phyloP scores from a whole-genome alignment of 129 eudicot genomes.

The Erigeron canadensis region DNA sequence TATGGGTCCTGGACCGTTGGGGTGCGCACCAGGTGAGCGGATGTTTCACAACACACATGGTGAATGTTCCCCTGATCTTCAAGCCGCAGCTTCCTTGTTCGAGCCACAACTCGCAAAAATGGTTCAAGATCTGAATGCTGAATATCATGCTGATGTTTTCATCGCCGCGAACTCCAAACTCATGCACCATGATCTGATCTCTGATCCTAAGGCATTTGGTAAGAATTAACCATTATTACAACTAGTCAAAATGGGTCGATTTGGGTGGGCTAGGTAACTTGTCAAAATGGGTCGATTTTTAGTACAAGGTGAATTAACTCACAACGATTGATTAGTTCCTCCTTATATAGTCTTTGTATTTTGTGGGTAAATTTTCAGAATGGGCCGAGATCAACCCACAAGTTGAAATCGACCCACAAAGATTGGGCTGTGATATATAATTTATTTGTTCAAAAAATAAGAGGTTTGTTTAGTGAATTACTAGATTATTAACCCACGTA shows the following conservation, averaged over 20 bases:
- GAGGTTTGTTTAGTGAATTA: too few species aligned
- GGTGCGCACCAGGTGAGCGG: constrained; percentile 40
- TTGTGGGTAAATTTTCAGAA: too few species aligned
- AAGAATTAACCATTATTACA: not conserved
- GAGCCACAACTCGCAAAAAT: constrained; percentile 34
- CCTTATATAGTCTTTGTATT: too few species aligned
- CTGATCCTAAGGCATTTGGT: constrained; percentile 38
- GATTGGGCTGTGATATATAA: too few species aligned
- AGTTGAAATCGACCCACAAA: too few species aligned
- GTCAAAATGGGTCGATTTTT: too few species aligned
- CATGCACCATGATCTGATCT: constrained; percentile 34
- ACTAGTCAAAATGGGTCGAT: not conserved
- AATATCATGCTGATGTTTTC: constrained; percentile 23
- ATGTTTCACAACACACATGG: constrained; percentile 20
- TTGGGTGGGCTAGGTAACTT: too few species aligned
- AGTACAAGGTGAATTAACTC: too few species aligned
- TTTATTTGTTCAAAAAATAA: too few species aligned
- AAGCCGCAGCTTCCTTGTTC: constrained; percentile 28
- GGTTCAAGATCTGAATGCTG: constrained; percentile 28
- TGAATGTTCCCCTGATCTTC: constrained; percentile 28
- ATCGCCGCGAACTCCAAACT: constrained; percentile 35
- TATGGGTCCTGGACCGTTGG: constrained; percentile 39
- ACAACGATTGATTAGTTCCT: too few species aligned
- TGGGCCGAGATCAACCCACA: too few species aligned
- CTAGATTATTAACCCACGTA: too few species aligned